phyloP scores from a whole-genome alignment of 768 basidiomycete genomes.

The Suillus hirtellus region DNA sequence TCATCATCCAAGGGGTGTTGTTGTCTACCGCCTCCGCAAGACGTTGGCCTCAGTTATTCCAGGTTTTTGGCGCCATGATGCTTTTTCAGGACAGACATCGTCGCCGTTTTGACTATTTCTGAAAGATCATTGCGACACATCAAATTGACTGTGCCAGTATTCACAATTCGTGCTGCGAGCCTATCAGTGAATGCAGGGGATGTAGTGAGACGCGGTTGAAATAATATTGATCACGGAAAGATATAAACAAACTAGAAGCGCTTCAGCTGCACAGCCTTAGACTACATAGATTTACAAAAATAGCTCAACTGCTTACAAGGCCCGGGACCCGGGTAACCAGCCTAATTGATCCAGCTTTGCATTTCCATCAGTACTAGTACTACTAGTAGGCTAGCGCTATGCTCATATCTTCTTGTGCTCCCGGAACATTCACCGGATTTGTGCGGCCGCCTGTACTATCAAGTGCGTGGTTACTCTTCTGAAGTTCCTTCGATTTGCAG shows the following conservation, averaged over 20 bases:
- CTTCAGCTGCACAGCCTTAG: too few species aligned
- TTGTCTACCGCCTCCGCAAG: background rate
- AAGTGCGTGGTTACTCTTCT: background rate
- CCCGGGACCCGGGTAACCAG: too few species aligned
- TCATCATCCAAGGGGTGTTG: background rate
- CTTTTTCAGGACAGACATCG: background rate
- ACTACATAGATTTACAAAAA: too few species aligned
- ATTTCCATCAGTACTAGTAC: too few species aligned
- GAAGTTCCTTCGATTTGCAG: background rate
- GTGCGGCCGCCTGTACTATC: background rate
- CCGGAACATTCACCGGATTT: background rate
- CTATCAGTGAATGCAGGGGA: background rate
- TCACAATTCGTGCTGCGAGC: background rate
- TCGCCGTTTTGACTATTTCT: background rate
- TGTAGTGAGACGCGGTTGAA: too few species aligned
- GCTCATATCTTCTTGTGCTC: background rate
- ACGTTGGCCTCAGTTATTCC: background rate
- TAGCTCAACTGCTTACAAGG: too few species aligned
- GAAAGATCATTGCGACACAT: background rate
- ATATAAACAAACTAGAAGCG: too few species aligned
- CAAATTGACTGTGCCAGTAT: background rate
- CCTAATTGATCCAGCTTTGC: too few species aligned
- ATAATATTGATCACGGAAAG: too few species aligned
- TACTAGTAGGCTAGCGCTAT: background rate
- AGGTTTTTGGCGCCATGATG: background rate